phyloP scores from a whole-genome alignment of 2,329 filamentous ascomycete species.

The Huntiella abstrusa region DNA sequence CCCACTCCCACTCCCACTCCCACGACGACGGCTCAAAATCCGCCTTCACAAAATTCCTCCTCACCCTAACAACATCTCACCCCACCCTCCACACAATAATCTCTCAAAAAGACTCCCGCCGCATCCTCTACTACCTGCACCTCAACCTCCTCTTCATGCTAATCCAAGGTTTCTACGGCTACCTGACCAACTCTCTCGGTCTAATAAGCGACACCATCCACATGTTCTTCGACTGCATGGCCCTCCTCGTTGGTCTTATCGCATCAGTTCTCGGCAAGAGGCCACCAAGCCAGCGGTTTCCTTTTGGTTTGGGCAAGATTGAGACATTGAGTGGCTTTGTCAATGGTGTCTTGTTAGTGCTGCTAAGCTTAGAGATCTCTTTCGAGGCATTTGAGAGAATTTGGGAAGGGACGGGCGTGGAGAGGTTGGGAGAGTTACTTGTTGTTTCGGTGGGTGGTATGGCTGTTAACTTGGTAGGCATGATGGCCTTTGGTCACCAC shows the following conservation, averaged over 20 bases:
- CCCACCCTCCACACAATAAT: slow-evolving; percentile 74
- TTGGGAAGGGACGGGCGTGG: slow-evolving; percentile 64
- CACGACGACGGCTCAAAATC: slow-evolving; percentile 24
- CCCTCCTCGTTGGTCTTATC: slow-evolving; percentile 72
- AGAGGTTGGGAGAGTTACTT: slow-evolving; percentile 69
- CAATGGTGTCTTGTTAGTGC: slow-evolving; percentile 86
- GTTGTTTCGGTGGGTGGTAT: slow-evolving; percentile 75
- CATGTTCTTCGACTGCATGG: slow-evolving; percentile 98
- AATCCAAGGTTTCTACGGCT: slow-evolving; percentile 85
- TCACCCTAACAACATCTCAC: slow-evolving; percentile 50
- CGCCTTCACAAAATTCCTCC: slow-evolving; percentile 49
- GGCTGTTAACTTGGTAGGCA: slow-evolving; percentile 77
- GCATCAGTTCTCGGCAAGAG: slow-evolving; percentile 93
- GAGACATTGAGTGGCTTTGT: slow-evolving; percentile 92
- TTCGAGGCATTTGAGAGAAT: slow-evolving; percentile 85
- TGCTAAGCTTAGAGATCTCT: slow-evolving; percentile 90
- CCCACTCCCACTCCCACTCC: slow-evolving; percentile 15
- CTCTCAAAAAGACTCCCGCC: slow-evolving; percentile 75
- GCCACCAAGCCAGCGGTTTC: slow-evolving; percentile 74
- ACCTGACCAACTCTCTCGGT: slow-evolving; percentile 78
- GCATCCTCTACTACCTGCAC: slow-evolving; percentile 95
- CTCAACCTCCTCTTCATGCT: slow-evolving; percentile 92
- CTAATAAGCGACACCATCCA: slow-evolving; percentile 96
- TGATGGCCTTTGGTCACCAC: slow-evolving; percentile 62
- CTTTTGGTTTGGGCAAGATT: slow-evolving; percentile 91